Evolutionary conservation across 129 eudicot species (phyloP), one percentile per base, ranked within the genome.

Genomic region (Logfia minima): DNA sequence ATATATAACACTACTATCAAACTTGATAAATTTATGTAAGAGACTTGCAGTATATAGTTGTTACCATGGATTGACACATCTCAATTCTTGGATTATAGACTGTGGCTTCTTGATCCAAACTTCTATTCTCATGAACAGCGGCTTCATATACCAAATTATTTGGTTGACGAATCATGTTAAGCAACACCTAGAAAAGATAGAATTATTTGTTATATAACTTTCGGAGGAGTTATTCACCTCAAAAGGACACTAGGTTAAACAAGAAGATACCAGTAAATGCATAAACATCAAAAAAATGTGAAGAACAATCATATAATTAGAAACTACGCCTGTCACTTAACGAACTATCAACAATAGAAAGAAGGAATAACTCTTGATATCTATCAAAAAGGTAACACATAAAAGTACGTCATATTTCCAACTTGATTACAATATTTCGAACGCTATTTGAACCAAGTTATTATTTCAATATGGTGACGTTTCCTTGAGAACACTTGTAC

Each of bases 131-230:
- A 55, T 87, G 97, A 83, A 88, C 96, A 35, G 92, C 87, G 8
- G 60, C n/a, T 87, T 91, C 97, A 79, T 84, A 83, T 10, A 92
- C 94, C 96, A 90, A 89, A 75, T 91, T 45, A 45, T 10, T 97
- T 18, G 99, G 99, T 37, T 89, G 93, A 59, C 97, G 88, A 28
- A 94, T 82, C 96, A 94, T 83, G 85, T 89, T 93, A 48, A 94
- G 86, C 79, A 94, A 81, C 69, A 94, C 90, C 97, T 94, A 70
- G 41, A 37, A 56, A 58, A 39, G 18, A 74, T 41, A 72, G 14
- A 32, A 31, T 68, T 56, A 55, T 5, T 8, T 67, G 31, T 64
- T 13, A 19, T 8, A 62, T 28, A 17, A 60, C 55, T 19, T n/a
- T 4, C 8, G 4, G 26, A 17, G 16, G 8, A 43, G 68, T 62